phyloP scores from a whole-genome alignment of 768 basidiomycete genomes.

The Paxillus rubicundulus region DNA sequence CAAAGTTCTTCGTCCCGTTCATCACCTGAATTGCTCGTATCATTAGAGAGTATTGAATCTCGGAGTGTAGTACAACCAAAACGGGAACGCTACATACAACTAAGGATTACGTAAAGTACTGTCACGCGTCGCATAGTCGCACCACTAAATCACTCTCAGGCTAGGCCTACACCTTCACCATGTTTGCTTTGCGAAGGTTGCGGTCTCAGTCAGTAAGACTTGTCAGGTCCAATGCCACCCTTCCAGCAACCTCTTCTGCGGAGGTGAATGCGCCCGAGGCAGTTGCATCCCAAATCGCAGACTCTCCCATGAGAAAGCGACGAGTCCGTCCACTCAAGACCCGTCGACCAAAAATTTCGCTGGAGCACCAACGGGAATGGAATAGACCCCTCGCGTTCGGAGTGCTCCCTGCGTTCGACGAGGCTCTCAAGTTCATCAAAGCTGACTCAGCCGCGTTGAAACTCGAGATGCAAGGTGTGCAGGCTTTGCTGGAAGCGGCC shows the following conservation, averaged over 20 bases:
- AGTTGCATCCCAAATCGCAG: not conserved
- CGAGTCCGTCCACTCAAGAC: slow-evolving; percentile 23
- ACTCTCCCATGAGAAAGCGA: slow-evolving; percentile 1
- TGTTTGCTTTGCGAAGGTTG: slow-evolving; percentile 17
- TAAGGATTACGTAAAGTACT: no score
- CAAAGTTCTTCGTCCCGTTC: no score
- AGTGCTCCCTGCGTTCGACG: slow-evolving; percentile 78
- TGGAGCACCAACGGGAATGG: slow-evolving; percentile 57
- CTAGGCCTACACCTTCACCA: not conserved
- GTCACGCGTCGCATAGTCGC: no score
- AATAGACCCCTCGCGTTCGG: slow-evolving; percentile 59
- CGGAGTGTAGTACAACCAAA: no score
- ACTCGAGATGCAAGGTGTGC: slow-evolving; percentile 21
- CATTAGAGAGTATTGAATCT: no score
- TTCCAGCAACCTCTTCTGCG: slow-evolving; percentile 10
- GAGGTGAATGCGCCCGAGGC: not conserved
- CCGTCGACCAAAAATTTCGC: slow-evolving; percentile 51
- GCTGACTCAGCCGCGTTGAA: slow-evolving; percentile 55
- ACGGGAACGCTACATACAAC: no score
- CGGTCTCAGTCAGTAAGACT: slow-evolving; percentile 6
- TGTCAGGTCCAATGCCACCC: slow-evolving; percentile 3
- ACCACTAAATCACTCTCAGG: no score
- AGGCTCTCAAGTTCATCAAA: slow-evolving; percentile 70
- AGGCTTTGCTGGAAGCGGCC: slow-evolving; percentile 15
- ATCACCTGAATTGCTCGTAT: no score